These are phyloP conservation scores for Tolypocladium capitatum DNA, from an alignment of 2,329 filamentous ascomycete species.

Conservation along the genomic window DNA sequence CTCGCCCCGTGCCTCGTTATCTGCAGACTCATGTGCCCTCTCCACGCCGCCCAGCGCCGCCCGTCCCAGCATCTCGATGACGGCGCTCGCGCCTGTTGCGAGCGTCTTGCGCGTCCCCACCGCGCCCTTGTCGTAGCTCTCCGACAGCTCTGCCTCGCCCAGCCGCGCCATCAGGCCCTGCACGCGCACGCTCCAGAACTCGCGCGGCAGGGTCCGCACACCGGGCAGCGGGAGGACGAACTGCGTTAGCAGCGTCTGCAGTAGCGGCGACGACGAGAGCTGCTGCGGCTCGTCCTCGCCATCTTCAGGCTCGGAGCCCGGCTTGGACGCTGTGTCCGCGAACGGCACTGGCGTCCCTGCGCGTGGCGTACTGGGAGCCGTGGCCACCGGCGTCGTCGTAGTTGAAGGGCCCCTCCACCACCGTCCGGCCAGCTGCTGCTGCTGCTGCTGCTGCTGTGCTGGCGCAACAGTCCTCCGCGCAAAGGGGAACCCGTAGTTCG, in stretches of 20 bases:
- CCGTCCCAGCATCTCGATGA: slow-evolving; percentile 56
- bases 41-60: slow-evolving; percentile 47
- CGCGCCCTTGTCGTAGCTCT: slow-evolving; percentile 70
- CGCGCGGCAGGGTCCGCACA: slow-evolving; percentile 44
- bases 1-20: slow-evolving; percentile 10
- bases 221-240: slow-evolving; percentile 55
- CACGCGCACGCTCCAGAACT: slow-evolving; percentile 53
- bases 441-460: neutral
- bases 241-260: slow-evolving; percentile 54
- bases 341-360: slow-evolving; percentile 11
- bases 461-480: slow-evolving; percentile 6
- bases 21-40: slow-evolving; percentile 2
- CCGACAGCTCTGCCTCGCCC: slow-evolving; percentile 56
- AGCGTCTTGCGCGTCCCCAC: slow-evolving; percentile 64
- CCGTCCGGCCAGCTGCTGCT: neutral
- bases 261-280: slow-evolving; percentile 44
- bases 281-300: slow-evolving; percentile 11
- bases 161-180: slow-evolving; percentile 48
- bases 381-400: slow-evolving; percentile 10
- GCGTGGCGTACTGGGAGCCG: slow-evolving; percentile 14
- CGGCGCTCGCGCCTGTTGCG: slow-evolving; percentile 54
- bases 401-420: neutral
- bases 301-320: slow-evolving; percentile 2
- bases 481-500: slow-evolving; percentile 60
- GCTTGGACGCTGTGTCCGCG: neutral